Conservation (phyloP, 116 monocot species). For the Papilionanthe hybrid region DNA sequence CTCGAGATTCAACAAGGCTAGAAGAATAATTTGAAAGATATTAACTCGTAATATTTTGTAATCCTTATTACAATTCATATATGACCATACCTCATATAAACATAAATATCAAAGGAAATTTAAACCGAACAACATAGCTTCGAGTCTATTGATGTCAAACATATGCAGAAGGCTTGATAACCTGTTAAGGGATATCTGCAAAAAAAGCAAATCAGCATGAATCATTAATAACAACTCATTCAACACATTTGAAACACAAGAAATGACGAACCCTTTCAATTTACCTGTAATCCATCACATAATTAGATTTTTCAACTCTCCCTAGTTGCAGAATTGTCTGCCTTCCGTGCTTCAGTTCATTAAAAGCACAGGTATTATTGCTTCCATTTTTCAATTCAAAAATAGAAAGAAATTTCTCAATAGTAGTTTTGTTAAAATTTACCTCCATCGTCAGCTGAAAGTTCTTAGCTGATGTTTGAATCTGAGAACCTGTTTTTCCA, state of each 20-base stretch:
- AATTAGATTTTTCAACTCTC: slow-evolving; percentile 69
- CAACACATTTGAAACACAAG: not conserved
- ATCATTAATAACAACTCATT: not conserved
- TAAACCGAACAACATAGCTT: slow-evolving; percentile 91
- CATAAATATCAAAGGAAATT: not conserved
- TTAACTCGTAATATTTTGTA: not conserved
- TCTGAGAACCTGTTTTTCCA: slow-evolving; percentile 46
- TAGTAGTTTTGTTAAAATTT: not conserved
- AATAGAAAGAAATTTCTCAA: not conserved
- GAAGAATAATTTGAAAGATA: not conserved
- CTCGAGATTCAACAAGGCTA: not conserved
- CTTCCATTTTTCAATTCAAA: no score
- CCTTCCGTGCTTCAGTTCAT: slow-evolving; percentile 51
- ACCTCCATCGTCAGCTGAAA: slow-evolving; percentile 93
- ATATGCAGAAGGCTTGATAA: slow-evolving; percentile 97
- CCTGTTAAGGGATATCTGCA: slow-evolving; percentile 87
- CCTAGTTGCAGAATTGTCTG: slow-evolving; percentile 81
- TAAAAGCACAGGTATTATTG: not conserved
- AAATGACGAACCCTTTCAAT: not conserved
- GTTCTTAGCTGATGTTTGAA: slow-evolving; percentile 84
- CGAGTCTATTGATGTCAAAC: slow-evolving; percentile 81
- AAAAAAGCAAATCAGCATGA: not conserved
- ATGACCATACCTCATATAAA: not conserved
- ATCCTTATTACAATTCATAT: not conserved
- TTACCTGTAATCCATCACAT: slow-evolving; percentile 87